Conservation (phyloP, 768 basidiomycete genomes). For the Collybia nuda region DNA sequence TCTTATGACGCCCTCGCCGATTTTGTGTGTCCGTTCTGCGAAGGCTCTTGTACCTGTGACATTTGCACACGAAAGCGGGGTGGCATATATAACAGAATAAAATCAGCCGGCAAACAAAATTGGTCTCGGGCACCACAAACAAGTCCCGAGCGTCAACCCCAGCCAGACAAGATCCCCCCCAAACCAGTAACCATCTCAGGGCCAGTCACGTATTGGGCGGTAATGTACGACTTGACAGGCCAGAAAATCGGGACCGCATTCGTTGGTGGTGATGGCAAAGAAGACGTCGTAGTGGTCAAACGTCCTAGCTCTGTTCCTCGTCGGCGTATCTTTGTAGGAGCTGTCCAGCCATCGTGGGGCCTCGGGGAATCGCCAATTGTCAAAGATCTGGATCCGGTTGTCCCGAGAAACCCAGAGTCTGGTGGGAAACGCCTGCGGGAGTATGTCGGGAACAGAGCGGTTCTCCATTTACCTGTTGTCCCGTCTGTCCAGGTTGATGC, state of each 20-base stretch:
- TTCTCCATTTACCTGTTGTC: conserved; percentile 1
- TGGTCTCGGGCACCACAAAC: too few species aligned
- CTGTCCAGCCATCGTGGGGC: conserved; percentile 28
- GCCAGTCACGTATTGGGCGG: conserved; percentile 26
- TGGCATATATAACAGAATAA: conserved; percentile 36
- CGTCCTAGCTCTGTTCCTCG: neutral
- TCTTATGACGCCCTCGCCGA: conserved; percentile 14
- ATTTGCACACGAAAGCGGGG: conserved; percentile 42
- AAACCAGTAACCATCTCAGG: conserved; percentile 8
- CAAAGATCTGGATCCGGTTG: conserved; percentile 11
- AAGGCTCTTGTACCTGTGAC: conserved; percentile 48
- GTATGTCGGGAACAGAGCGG: conserved; percentile 14
- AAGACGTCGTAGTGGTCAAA: conserved; percentile 18
- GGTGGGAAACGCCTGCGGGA: conserved; percentile 8
- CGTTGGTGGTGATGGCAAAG: conserved; percentile 16
- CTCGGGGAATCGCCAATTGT: conserved; percentile 9
- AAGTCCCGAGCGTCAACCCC: neutral
- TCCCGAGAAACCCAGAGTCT: neutral
- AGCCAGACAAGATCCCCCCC: neutral
- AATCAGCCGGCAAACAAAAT: too few species aligned
- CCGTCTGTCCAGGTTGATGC: neutral
- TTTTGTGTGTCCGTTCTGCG: conserved; percentile 47
- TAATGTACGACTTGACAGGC: conserved; percentile 27
- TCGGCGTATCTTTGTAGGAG: conserved; percentile 27
- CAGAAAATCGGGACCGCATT: conserved; percentile 25